Percentiles rank a stretch among this genome's conserved stretches.
Evolutionary conservation across 768 basidiomycete genomes (phyloP).

Genomic region (Boletus patriciae): DNA sequence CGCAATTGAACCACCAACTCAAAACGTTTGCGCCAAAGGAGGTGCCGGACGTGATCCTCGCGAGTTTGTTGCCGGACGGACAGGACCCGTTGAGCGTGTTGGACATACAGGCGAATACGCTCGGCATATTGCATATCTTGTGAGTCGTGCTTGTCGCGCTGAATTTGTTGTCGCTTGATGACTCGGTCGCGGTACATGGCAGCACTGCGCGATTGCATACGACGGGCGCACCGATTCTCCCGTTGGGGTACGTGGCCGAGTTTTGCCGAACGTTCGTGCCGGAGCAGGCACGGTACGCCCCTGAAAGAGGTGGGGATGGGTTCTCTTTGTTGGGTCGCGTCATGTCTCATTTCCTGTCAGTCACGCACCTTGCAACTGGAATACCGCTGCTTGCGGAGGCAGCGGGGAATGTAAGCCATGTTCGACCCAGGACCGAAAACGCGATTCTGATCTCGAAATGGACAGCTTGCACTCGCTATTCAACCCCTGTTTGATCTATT

Average conservation of each 20-base stretch:
- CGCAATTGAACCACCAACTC: constrained; percentile 44
- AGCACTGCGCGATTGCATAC: constrained; percentile 62
- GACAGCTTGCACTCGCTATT: constrained; percentile 49
- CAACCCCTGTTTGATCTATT: constrained; percentile 60
- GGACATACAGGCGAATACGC: constrained; percentile 53
- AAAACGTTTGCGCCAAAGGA: constrained; percentile 55
- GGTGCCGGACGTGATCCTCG: constrained; percentile 54
- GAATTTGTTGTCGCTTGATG: neutral
- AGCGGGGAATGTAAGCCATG: constrained; percentile 50
- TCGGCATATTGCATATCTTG: constrained; percentile 74
- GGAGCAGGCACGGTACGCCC: constrained; percentile 62
- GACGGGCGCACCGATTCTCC: constrained; percentile 39
- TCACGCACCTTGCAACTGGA: constrained; percentile 64
- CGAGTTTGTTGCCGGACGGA: constrained; percentile 53
- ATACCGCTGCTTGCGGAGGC: constrained; percentile 53
- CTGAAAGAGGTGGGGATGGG: constrained; percentile 57
- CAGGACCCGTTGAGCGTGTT: constrained; percentile 68
- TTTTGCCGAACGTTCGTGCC: constrained; percentile 68
- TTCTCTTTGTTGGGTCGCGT: neutral
- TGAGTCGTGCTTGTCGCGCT: constrained; percentile 37
- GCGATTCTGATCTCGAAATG: constrained; percentile 22
- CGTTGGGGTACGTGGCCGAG: constrained; percentile 42
- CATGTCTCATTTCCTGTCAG: constrained; percentile 36
- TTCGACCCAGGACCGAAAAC: neutral
- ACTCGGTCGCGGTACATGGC: neutral